phyloP scores from a whole-genome alignment of 1,139 yeast genomes.

The Pichia sp. region DNA sequence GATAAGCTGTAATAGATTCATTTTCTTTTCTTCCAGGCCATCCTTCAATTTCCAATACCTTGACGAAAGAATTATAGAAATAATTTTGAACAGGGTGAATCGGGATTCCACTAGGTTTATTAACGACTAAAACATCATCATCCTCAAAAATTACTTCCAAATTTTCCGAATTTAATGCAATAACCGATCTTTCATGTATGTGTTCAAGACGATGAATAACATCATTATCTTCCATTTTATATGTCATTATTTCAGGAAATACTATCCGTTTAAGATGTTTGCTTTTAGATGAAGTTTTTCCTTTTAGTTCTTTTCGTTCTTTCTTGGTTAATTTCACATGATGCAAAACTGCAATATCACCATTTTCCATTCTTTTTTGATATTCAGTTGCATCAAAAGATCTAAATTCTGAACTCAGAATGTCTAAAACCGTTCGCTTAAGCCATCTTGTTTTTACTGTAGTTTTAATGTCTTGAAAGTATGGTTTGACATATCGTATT shows the following conservation, averaged over 20 bases:
- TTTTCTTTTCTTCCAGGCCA: conserved; percentile 7
- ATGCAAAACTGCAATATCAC: conserved; percentile 17
- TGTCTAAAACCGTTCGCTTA: conserved; percentile 38
- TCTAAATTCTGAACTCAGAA: conserved; percentile 39
- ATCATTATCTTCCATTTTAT: conserved; percentile 43
- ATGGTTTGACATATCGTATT: conserved; percentile 43
- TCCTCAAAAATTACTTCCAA: conserved; percentile 44
- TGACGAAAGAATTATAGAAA: conserved; percentile 54
- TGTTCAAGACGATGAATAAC: conserved; percentile 43
- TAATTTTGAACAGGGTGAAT: conserved; percentile 75
- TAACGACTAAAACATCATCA: conserved; percentile 48
- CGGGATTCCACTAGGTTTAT: conserved; percentile 74
- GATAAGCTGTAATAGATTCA: conserved; percentile 14
- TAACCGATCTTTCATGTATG: conserved; percentile 54
- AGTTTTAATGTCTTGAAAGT: conserved; percentile 36
- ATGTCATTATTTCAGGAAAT: conserved; percentile 12
- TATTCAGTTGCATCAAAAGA: conserved; percentile 23
- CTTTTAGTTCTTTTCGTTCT: neutral
- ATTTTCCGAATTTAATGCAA: conserved; percentile 23
- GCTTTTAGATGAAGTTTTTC: neutral
- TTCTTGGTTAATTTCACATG: conserved; percentile 3
- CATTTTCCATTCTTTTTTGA: conserved; percentile 15
- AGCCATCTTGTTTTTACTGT: conserved; percentile 47
- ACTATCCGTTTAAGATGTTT: neutral
- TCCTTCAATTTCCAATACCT: conserved; percentile 42